Evolutionary conservation across 1,139 yeast genomes (phyloP).

Genomic region (Scheffersomyces segobiensis): DNA sequence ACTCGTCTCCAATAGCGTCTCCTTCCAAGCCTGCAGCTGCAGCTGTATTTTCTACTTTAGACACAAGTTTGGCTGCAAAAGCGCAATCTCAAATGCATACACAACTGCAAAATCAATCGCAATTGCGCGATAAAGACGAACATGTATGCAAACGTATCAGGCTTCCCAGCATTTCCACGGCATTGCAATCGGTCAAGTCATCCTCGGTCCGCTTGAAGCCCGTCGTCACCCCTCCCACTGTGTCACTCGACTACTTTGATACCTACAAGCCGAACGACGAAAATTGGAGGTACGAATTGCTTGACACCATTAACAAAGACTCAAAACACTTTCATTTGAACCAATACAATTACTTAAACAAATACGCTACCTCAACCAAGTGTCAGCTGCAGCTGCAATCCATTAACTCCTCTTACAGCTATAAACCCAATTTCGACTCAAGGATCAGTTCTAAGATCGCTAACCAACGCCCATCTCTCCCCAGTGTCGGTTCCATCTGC

Average conservation of each 20-base stretch:
- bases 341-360: conserved; percentile 32
- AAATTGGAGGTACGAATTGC: conserved; percentile 46
- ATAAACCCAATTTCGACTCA: conserved; percentile 43
- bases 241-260: conserved; percentile 48
- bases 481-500: conserved; percentile 17
- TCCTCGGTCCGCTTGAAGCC: conserved; percentile 30
- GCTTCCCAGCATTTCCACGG: conserved; percentile 46
- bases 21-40: conserved; percentile 9
- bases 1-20: conserved; percentile 20
- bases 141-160: conserved; percentile 12
- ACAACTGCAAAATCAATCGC: not conserved
- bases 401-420: conserved; percentile 6
- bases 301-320: conserved; percentile 38
- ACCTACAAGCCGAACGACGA: conserved; percentile 51
- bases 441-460: conserved; percentile 38
- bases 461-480: conserved; percentile 24
- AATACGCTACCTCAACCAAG: conserved; percentile 14
- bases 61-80: not conserved
- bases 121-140: conserved; percentile 1
- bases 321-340: conserved; percentile 30
- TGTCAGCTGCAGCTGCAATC: conserved; percentile 1
- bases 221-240: conserved; percentile 36
- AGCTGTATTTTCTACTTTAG: not conserved
- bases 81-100: not conserved
- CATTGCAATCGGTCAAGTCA: conserved; percentile 26